Conservation (phyloP, 108 stramenopile species). For the Cyclotella cryptica region DNA sequence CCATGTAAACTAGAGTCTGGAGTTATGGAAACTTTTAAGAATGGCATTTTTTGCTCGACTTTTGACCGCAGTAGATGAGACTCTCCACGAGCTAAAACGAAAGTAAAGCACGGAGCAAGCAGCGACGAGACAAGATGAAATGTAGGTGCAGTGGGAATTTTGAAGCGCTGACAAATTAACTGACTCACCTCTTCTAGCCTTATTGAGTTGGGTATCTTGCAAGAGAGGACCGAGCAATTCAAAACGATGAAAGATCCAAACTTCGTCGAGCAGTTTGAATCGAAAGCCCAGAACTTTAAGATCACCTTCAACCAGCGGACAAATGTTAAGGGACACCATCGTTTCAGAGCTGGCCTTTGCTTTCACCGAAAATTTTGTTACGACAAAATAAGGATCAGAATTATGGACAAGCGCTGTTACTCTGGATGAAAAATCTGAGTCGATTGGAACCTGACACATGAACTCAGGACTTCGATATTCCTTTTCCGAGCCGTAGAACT, state of each 20-base stretch:
- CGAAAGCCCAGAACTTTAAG: slow-evolving; percentile 82
- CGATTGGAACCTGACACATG: slow-evolving; percentile 55
- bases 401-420: slow-evolving; percentile 42
- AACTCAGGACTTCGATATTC: slow-evolving; percentile 69
- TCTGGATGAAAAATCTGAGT: slow-evolving; percentile 13
- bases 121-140: background rate
- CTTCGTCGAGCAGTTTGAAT: slow-evolving; percentile 71
- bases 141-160: slow-evolving; percentile 13
- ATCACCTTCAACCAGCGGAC: slow-evolving; percentile 77
- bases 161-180: background rate
- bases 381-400: slow-evolving; percentile 76
- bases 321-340: slow-evolving; percentile 60
- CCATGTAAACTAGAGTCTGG: slow-evolving; percentile 28
- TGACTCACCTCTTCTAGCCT: slow-evolving; percentile 60
- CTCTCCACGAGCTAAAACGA: slow-evolving; percentile 61
- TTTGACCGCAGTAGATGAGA: slow-evolving; percentile 69
- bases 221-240: slow-evolving; percentile 70
- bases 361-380: slow-evolving; percentile 62
- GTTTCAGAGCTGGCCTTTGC: slow-evolving; percentile 51
- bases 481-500: slow-evolving; percentile 70
- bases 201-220: slow-evolving; percentile 72
- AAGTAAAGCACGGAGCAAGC: background rate
- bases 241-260: slow-evolving; percentile 86
- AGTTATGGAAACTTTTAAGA: slow-evolving; percentile 57
- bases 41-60: slow-evolving; percentile 83